phyloP scores from a whole-genome alignment of 139 green algal genomes.

The Chlamydomonas sphaeroides region DNA sequence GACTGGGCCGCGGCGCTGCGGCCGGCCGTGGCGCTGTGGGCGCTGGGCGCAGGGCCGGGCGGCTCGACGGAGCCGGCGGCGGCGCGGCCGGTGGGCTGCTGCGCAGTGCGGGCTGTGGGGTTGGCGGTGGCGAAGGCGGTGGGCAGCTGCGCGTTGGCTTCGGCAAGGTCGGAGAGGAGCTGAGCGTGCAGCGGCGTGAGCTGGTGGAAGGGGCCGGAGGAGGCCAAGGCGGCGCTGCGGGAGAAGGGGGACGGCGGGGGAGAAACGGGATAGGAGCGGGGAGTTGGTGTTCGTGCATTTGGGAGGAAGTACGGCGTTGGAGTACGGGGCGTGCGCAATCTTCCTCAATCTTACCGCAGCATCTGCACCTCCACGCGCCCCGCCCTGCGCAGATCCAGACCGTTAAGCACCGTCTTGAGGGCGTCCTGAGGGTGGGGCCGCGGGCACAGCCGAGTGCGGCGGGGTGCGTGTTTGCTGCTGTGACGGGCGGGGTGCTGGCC shows the following conservation, averaged over 20 bases:
- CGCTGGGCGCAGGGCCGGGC: no score
- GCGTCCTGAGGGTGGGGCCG: neutral
- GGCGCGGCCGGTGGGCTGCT: neutral
- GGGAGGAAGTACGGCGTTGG: no score
- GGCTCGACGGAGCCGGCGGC: no score
- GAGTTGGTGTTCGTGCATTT: no score
- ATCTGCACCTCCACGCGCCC: conserved; percentile 21
- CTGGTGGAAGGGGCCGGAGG: conserved; percentile 12
- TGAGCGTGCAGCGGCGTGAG: conserved; percentile 26
- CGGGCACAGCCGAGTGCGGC: no score
- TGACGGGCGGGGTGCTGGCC: no score
- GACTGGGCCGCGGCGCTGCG: no score
- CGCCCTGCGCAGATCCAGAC: conserved; percentile 18
- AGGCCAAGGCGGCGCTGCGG: conserved; percentile 1
- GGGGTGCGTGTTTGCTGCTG: no score
- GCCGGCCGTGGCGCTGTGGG: no score
- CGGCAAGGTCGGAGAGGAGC: conserved; percentile 21
- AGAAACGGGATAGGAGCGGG: no score
- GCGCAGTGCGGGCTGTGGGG: neutral
- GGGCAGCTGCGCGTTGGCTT: conserved; percentile 12
- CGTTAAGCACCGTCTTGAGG: neutral
- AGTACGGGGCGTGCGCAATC: no score
- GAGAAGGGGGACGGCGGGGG: neutral
- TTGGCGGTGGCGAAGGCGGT: neutral
- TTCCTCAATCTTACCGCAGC: no score